Evolutionary conservation across 306 rosid species (phyloP).

Genomic region (Quercus parvula): DNA sequence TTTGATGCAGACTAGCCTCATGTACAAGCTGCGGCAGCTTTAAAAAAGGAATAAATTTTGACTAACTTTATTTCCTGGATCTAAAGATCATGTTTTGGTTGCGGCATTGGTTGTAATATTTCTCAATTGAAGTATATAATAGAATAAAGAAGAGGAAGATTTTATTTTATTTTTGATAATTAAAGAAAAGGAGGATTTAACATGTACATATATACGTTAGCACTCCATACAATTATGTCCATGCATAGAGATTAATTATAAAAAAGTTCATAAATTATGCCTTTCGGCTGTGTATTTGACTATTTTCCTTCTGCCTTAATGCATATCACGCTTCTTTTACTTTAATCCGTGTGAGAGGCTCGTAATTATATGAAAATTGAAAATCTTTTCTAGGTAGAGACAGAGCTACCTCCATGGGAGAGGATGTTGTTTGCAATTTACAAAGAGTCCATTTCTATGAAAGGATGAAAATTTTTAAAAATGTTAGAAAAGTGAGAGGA

Average conservation of each 20-base stretch:
- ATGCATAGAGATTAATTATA: background rate
- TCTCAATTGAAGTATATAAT: conserved; percentile 18
- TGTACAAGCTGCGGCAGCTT: conserved; percentile 48
- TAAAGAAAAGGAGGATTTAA: background rate
- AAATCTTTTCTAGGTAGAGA: background rate
- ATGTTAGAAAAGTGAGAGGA: too few species aligned
- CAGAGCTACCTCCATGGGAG: too few species aligned
- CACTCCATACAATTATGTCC: background rate
- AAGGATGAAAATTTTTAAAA: too few species aligned
- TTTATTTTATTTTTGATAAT: too few species aligned
- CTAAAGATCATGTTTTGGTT: conserved; percentile 33
- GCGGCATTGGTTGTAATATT: conserved; percentile 44
- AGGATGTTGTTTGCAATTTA: too few species aligned
- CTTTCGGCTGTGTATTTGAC: background rate
- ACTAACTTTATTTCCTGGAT: conserved; percentile 43
- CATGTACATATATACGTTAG: background rate
- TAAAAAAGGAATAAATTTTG: conserved; percentile 42
- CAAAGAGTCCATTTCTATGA: too few species aligned
- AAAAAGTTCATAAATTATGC: background rate
- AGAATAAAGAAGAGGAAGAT: background rate
- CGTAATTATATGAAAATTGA: background rate
- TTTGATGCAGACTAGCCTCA: conserved; percentile 55
- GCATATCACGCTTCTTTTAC: too few species aligned
- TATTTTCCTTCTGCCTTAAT: background rate
- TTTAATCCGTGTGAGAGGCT: background rate